phyloP scores from a whole-genome alignment of 2,329 filamentous ascomycete genomes.

The Blastomyces silverae region DNA sequence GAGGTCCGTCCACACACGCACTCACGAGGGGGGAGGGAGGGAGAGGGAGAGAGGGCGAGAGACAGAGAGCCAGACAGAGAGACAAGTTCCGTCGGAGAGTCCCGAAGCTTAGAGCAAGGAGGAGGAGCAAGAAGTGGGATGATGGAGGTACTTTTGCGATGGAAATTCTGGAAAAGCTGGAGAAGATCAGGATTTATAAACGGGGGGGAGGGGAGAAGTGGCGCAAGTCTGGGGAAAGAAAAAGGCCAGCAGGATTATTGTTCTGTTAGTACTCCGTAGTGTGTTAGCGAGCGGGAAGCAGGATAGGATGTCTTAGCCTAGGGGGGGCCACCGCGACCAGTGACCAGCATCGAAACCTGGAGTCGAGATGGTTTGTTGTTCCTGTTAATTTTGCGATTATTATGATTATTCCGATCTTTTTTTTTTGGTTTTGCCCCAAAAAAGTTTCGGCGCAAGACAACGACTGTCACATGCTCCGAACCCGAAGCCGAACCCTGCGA shows the following conservation, averaged over 20 bases:
- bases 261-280: no score
- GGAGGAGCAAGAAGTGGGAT: background rate
- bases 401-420: background rate
- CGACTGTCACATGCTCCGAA: conserved; percentile 3
- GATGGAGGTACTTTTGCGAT: background rate
- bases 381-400: background rate
- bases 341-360: conserved; percentile 1
- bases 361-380: background rate
- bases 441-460: background rate
- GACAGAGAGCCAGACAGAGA: no score
- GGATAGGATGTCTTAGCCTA: conserved; percentile 6
- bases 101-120: background rate
- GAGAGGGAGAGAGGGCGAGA: no score
- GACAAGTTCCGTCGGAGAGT: background rate
- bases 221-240: conserved; percentile 4
- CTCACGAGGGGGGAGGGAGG: background rate
- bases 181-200: conserved; percentile 10
- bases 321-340: background rate
- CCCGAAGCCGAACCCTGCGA: background rate
- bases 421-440: background rate
- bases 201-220: background rate
- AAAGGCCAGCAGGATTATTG: background rate
- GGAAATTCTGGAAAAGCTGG: background rate
- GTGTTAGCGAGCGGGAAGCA: conserved; percentile 1
- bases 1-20: background rate